A percentile compares a stretch with the other conserved stretches of the same genome.
phyloP scores from a whole-genome alignment of 306 rosid genomes.

The Vicia villosa region DNA sequence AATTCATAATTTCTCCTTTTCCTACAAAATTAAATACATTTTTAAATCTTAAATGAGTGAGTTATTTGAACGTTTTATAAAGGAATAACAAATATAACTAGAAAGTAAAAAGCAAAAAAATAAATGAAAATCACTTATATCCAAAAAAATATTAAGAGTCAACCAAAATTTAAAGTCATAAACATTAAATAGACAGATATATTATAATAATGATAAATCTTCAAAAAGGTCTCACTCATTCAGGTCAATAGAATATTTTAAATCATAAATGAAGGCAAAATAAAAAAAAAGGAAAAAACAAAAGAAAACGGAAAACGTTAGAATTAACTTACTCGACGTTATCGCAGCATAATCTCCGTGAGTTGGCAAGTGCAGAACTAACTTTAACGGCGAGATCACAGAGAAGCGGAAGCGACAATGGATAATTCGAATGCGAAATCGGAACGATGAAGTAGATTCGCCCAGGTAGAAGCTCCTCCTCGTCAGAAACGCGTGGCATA shows the following conservation, averaged over 20 bases:
- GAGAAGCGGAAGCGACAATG: slow-evolving; percentile 59
- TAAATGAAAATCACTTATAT: too few relatives aligned
- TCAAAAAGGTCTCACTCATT: neutral
- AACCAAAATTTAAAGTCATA: too few relatives aligned
- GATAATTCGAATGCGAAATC: slow-evolving; percentile 41
- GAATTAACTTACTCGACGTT: neutral
- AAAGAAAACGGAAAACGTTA: neutral
- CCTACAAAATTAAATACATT: too few relatives aligned
- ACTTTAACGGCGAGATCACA: slow-evolving; percentile 71
- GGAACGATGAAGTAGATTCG: slow-evolving; percentile 78
- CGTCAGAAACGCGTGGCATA: slow-evolving; percentile 53
- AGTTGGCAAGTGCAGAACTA: slow-evolving; percentile 40
- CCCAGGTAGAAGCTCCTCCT: slow-evolving; percentile 58
- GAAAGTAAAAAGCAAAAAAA: too few relatives aligned
- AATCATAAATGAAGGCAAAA: neutral
- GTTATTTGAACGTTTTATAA: too few relatives aligned
- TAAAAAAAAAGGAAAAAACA: neutral
- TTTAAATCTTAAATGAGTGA: too few relatives aligned
- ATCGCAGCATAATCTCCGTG: neutral
- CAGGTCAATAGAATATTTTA: neutral
- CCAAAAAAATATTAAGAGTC: too few relatives aligned
- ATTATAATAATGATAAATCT: too few relatives aligned
- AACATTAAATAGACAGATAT: too few relatives aligned
- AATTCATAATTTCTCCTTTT: too few relatives aligned
- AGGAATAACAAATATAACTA: too few relatives aligned